A percentile compares a stretch with the other conserved stretches of the same genome.
phyloP scores from a whole-genome alignment of 1,284 basidiomycete genomes.

The Cutaneotrichosporon sp. region DNA sequence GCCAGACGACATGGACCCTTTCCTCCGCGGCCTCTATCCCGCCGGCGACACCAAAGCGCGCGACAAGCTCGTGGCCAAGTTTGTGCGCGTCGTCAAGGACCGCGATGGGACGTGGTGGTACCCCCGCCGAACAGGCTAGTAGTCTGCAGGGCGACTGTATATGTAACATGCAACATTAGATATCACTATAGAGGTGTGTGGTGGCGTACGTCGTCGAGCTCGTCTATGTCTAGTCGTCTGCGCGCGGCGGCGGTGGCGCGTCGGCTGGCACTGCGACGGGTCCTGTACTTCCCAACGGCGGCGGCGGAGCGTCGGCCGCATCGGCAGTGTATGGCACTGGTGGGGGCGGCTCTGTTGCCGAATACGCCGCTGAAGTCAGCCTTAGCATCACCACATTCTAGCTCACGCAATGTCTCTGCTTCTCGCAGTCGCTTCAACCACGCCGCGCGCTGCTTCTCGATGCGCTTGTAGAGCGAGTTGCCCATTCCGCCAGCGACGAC shows the following conservation, averaged over 20 bases:
- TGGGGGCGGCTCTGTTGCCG: not conserved
- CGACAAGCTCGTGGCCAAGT: slow-evolving; percentile 79
- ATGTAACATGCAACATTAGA: too few relatives aligned
- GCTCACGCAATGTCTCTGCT: slow-evolving; percentile 39
- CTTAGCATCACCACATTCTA: not conserved
- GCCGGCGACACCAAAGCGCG: slow-evolving; percentile 67
- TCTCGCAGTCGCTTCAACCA: slow-evolving; percentile 21
- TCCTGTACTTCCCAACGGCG: too few relatives aligned
- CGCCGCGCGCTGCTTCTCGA: slow-evolving; percentile 35
- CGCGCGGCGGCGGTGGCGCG: not conserved
- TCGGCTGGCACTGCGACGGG: not conserved
- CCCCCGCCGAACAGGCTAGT: slow-evolving; percentile 35
- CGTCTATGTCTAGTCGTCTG: not conserved
- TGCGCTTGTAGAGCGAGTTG: slow-evolving; percentile 40
- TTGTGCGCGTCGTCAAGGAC: slow-evolving; percentile 70
- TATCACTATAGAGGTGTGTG: not conserved
- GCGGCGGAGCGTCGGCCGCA: too few relatives aligned
- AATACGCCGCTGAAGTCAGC: slow-evolving; percentile 8
- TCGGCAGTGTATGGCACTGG: too few relatives aligned
- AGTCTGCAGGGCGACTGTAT: not conserved
- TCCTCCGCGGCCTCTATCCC: slow-evolving; percentile 70
- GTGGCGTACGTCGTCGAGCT: not conserved
- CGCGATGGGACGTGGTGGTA: slow-evolving; percentile 51
- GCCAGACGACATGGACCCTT: slow-evolving; percentile 70
- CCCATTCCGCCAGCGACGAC: slow-evolving; percentile 35